Base-by-base conservation (phyloP, 129 eudicot genomes). In the Helichrysum umbraculigerum region DNA sequence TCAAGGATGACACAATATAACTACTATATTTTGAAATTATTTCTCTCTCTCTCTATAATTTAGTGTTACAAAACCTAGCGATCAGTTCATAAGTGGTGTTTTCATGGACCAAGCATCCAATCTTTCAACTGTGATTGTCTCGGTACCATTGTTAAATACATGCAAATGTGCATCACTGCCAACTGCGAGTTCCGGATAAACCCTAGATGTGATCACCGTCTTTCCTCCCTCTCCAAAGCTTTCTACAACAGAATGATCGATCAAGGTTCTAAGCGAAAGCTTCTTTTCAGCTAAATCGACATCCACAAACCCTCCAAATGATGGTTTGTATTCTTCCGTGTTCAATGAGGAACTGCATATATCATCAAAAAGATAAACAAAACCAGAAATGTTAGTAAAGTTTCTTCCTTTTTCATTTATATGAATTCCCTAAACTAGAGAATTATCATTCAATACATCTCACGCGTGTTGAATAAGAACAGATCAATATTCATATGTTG, bases 171-270 rank as follows among this genome's bases (percentile, higher is more conserved):
- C 92, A 37, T 86, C 61, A 3, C 52, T 52, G 8, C 29, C 56
- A 15, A 84, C 75, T 21, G 96, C 96, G 33, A 78, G 8, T 4
- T 74, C 79, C 0, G 97, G 97, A 82, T 92, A 92, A 72, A 87
- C 96, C 57, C 97, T 72, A 1, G 97, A 85, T 32, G 88, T 79
- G 34, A 92, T 92, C 68, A 84, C 81, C 16, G 88, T 84, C 50
- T 79, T 89, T 54, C 98, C 97, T 32, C 87, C 79, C 2, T 80
- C 89, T 0, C 85, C 93, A 72, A 92, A 92, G 68, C 96, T 92
- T 72, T 89, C 98, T 34, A 92, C 88, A 7, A 92, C 91, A 0
- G 98, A 92, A 76, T 89, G 84, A 86, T 89, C 98, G 14, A 89
- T 87, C 89, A 92, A 86, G 66, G 81, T 92, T 79, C 91, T 87